These are phyloP conservation scores for Gossypium turneri DNA, from an alignment of 345 rosid species.

Conservation along the genomic window DNA sequence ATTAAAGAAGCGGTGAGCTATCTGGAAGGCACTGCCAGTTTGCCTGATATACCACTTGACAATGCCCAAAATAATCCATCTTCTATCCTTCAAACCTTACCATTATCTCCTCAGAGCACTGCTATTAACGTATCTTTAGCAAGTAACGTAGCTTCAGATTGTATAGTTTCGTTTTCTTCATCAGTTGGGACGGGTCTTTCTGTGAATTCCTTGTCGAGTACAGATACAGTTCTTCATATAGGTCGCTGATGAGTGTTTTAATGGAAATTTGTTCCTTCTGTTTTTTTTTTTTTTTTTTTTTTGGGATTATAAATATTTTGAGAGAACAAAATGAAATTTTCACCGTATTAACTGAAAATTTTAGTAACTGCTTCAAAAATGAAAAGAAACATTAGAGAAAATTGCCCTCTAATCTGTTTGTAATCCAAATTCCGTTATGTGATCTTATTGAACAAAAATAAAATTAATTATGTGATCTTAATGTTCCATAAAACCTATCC, in stretches of 20 bases:
- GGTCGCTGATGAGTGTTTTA: constrained; percentile 19
- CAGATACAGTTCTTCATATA: constrained; percentile 16
- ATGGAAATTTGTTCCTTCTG: not conserved
- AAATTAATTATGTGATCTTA: too few species aligned
- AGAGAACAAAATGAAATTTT: too few species aligned
- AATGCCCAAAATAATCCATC: not conserved
- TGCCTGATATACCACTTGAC: constrained; percentile 24
- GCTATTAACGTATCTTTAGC: not conserved
- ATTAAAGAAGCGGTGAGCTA: constrained; percentile 29
- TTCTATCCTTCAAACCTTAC: not conserved
- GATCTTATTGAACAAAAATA: not conserved
- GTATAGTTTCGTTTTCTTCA: not conserved
- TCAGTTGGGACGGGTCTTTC: not conserved
- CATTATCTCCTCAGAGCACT: not conserved
- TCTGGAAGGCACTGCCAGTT: constrained; percentile 15
- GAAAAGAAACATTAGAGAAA: not conserved
- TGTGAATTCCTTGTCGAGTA: constrained; percentile 15
- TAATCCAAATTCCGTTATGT: not conserved
- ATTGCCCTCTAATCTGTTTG: not conserved
- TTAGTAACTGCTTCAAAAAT: not conserved
- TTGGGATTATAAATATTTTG: too few species aligned
- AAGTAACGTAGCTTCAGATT: not conserved
- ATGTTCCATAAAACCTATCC: too few species aligned
- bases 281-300: too few species aligned
- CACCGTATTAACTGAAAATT: too few species aligned